Evolutionary conservation across 305 asterid genomes (phyloP), one percentile per base, ranked within the genome.

Genomic region (Fraxinus albicans): DNA sequence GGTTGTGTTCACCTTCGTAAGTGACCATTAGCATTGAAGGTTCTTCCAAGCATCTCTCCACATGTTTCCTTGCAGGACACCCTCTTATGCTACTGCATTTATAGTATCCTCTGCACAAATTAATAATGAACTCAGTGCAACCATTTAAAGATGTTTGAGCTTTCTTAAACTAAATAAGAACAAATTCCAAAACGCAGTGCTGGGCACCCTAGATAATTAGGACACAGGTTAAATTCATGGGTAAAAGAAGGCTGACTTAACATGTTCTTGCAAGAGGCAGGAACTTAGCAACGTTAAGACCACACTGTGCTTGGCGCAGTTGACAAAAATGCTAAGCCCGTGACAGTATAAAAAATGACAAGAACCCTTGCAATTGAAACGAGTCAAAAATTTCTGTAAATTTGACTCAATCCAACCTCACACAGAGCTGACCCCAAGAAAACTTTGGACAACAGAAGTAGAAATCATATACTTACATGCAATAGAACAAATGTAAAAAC

Each of bases 71-170:
- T 6, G 95, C 95, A 34, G 95, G 94, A 67, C 95, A 92, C 73
- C 95, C 95, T 88, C 95, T 89, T 88, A 92, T 82, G 85, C 92
- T 92, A 84, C 95, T 92, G 83, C 95, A 92, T 83, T 92, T 92
- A 60, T 92, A 92, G 86, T 92, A 92, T 82, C 95, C 95, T 89
- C 95, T 92, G 90, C 83, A 88, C 40, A 78, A 35, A 67, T 44
- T 25, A 25, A 53, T n/a, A 47, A 31, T 21, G 9, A 17, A 36
- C 67, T 29, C 27, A 84, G 60, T 76, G 53, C 34, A 58, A 63
- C 2, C 34, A 75, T 42, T 42, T 42, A 15, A 38, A 27, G 33
- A 29, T 50, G 17, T 78, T 55, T 4, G 15, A n/a, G 9, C 21
- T 21, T 58, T 29, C 78, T n/a, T 53, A 40, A 40, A 50, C 58